Percentiles rank a stretch among this genome's conserved stretches.
These are phyloP conservation scores for Musa itinerans DNA, from an alignment of 176 grass and related monocot species.

Conservation along the genomic window DNA sequence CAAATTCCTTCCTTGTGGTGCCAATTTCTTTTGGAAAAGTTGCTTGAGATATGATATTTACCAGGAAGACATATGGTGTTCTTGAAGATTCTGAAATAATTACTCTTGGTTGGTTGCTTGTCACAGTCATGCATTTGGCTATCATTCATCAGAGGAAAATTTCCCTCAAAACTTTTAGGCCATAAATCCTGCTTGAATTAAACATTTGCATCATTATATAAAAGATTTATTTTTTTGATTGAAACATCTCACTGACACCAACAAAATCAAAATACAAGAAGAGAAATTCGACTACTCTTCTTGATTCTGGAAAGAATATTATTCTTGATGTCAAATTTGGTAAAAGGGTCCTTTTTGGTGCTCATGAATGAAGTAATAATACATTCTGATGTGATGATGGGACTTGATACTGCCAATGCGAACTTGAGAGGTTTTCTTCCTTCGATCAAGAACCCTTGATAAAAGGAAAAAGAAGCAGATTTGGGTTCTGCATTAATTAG, in stretches of 20 bases:
- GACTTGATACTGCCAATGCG: constrained; percentile 19
- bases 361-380: constrained; percentile 49
- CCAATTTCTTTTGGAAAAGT: too few species aligned
- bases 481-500: constrained; percentile 4
- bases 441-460: neutral
- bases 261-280: neutral
- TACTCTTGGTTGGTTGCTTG: neutral
- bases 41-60: too few species aligned
- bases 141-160: neutral
- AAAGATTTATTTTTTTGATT: too few species aligned
- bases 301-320: constrained; percentile 1
- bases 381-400: constrained; percentile 38
- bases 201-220: too few species aligned
- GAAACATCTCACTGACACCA: too few species aligned
- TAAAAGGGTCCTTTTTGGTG: neutral
- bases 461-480: constrained; percentile 8
- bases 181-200: neutral
- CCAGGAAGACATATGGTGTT: neutral
- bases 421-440: constrained; percentile 11
- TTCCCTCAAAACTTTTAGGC: neutral
- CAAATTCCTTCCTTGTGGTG: neutral
- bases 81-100: too few species aligned
- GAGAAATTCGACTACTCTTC: neutral
- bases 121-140: neutral
- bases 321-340: neutral